Evolutionary conservation across 352 stramenopile genomes (phyloP).

Genomic region (Phytopythium kandeliae): DNA sequence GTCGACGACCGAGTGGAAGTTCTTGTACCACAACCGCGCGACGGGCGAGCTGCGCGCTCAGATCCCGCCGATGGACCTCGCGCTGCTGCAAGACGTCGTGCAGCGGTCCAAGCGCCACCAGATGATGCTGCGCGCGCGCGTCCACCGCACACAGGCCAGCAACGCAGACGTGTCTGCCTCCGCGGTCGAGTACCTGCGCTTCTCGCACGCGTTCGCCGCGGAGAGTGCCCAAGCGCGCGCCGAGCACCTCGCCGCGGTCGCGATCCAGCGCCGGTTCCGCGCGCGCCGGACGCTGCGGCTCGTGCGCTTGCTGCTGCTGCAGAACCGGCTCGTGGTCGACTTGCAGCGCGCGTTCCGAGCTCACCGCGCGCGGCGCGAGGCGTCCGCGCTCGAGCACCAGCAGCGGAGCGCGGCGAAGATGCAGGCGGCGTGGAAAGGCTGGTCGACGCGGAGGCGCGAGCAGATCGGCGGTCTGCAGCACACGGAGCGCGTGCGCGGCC

Average conservation of each 20-base stretch:
- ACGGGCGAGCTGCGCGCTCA: conserved; percentile 40
- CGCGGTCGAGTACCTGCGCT: conserved; percentile 69
- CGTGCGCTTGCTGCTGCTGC: conserved; percentile 37
- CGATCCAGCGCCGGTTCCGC: conserved; percentile 64
- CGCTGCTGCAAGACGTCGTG: conserved; percentile 61
- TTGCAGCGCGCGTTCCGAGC: conserved; percentile 67
- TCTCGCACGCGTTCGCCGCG: conserved; percentile 55
- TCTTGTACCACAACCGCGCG: conserved; percentile 59
- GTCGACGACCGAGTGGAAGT: conserved; percentile 20
- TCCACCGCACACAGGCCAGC: conserved; percentile 40
- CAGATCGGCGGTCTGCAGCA: conserved; percentile 4
- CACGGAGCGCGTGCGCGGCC: conserved; percentile 17
- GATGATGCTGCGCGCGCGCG: conserved; percentile 44
- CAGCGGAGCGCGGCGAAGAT: conserved; percentile 38
- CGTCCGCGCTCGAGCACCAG: conserved; percentile 23
- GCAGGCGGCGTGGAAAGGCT: conserved; percentile 44
- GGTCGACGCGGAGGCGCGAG: conserved; percentile 27
- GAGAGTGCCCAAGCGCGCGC: conserved; percentile 47
- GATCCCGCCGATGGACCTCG: conserved; percentile 51
- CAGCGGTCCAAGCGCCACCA: conserved; percentile 65
- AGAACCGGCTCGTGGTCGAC: conserved; percentile 53
- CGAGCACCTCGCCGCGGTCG: conserved; percentile 38
- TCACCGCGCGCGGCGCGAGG: conserved; percentile 34
- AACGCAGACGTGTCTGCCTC: conserved; percentile 33
- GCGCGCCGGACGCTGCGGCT: conserved; percentile 32